These are phyloP conservation scores for Solanum tarapatanum DNA, from an alignment of 257 asterid genomes.

Conservation along the genomic window DNA sequence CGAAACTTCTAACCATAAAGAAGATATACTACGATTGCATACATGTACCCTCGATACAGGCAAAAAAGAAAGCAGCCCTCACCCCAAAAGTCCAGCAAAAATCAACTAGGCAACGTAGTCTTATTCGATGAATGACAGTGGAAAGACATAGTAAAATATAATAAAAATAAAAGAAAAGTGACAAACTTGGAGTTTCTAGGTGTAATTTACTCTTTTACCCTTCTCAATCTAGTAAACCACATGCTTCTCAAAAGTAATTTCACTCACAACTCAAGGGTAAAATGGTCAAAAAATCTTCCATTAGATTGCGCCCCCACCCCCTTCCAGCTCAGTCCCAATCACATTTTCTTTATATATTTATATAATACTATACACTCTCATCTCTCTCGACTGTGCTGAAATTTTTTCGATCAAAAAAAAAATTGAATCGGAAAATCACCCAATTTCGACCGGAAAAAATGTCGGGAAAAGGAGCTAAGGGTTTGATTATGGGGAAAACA, in stretches of 20 bases:
- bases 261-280: not conserved
- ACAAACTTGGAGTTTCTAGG: not conserved
- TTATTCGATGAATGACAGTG: not conserved
- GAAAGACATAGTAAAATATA: not conserved
- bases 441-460: not conserved
- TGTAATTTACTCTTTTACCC: not conserved
- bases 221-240: not conserved
- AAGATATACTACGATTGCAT: not conserved
- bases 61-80: not conserved
- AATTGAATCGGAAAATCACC: not conserved
- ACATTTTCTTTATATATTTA: not conserved
- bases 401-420: not conserved
- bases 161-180: not conserved
- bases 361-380: not conserved
- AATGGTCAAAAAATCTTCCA: not conserved
- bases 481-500: conserved; percentile 8
- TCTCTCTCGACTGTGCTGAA: not conserved
- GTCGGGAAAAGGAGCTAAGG: conserved; percentile 16
- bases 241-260: not conserved
- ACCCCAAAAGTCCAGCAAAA: not conserved
- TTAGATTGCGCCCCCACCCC: not conserved
- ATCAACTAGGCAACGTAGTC: not conserved
- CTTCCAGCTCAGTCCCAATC: not conserved
- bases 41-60: not conserved
- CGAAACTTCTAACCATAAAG: not conserved